Evolutionary conservation across 2,329 filamentous ascomycete genomes (phyloP), one percentile per base, ranked within the genome.

Genomic region (Aspergillus tamarii): DNA sequence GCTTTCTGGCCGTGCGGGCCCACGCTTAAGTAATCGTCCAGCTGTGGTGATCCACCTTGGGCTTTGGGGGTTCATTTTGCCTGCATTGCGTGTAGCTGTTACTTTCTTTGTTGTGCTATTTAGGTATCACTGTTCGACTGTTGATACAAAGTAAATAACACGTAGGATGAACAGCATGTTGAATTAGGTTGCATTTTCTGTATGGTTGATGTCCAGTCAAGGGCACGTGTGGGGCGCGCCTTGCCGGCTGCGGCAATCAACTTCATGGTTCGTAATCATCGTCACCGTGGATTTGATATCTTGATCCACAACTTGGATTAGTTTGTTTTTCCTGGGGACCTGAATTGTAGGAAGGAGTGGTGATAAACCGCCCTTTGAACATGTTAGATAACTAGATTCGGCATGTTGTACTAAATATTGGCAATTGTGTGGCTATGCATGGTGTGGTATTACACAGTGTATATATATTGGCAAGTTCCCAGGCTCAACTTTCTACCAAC

Each of bases 291-390:
- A 19, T 41, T 41, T 19, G 16, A n/a, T 19, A 41, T 41, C 39
- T n/a, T n/a, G 16, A n/a, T 41, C 39, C 39, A 9, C 19, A 19
- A 19, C 8, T 2, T 41, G 7, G 16, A 8, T 41, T 41, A 9
- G 34, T 36, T 4, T 36, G 12, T 12, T 4, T 36, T 12, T 16
- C 19, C 8, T 41, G 8, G 7, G 9, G 36, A 19, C 39, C 16
- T 39, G 7, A 2, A 8, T 9, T 36, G 34, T 1, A 26, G 4
- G 34, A 12, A 1, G 5, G 5, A 4, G 0, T 36, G 0, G 5
- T 36, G 34, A 3, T 7, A 8, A 36, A 36, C 2, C 7, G 34
- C 6, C 6, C 6, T 36, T 1, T 36, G 16, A 2, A 16, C 6
- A 16, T 36, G 5, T 16, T 6, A 0, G 14, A 36, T 8, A 1